Evolutionary conservation across 768 basidiomycete species (phyloP).

Genomic region (Termitomyces sp.): DNA sequence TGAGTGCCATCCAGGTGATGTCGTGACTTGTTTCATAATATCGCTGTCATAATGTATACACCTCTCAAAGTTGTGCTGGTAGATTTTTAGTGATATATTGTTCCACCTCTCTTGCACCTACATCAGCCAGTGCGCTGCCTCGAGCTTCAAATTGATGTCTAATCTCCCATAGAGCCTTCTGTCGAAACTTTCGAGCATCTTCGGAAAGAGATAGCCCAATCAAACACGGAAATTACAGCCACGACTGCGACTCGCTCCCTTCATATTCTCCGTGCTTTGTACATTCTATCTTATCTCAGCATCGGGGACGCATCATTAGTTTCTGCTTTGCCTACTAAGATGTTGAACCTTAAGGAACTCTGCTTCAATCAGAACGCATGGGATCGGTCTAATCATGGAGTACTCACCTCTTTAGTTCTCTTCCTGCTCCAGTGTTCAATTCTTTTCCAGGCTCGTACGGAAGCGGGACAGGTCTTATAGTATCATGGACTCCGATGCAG

Average conservation of each 20-base stretch:
- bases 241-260: background rate
- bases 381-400: background rate
- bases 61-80: background rate
- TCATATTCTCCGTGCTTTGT: background rate
- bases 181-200: background rate
- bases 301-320: background rate
- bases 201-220: background rate
- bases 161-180: background rate
- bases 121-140: background rate
- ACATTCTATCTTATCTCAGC: background rate
- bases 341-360: slow-evolving; percentile 1
- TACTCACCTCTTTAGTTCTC: background rate
- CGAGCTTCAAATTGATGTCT: background rate
- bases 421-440: background rate
- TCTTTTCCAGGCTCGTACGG: background rate
- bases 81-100: background rate
- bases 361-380: background rate
- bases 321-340: background rate
- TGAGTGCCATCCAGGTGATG: background rate
- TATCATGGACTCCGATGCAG: background rate
- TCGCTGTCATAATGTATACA: background rate
- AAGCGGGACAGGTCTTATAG: too few relatives aligned
- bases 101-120: background rate
- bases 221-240: background rate
- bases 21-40: too few relatives aligned